Base-by-base conservation (phyloP, 257 asterid genomes). In the Handroanthus guayacan region DNA sequence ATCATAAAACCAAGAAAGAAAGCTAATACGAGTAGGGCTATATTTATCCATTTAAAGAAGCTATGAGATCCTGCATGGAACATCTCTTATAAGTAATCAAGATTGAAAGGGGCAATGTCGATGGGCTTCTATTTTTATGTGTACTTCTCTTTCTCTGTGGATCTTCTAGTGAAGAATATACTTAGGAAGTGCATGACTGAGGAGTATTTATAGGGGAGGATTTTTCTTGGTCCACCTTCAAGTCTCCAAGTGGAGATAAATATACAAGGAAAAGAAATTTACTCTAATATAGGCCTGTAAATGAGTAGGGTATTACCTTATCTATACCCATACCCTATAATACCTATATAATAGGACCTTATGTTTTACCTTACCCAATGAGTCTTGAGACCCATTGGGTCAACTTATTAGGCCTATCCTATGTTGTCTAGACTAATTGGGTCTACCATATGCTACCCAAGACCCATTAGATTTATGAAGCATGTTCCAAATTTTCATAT, bases 1-100 rank as follows among this genome's bases (percentile, higher is more conserved):
- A 82, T 86, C 64, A 87, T 75, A 52, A 79, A 81, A 76, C 88
- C 78, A 69, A 82, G 86, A 44, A 91, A 57, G 69, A 84, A 72
- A 82, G 85, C 71, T 45, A 86, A 37, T 20, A 90, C 74, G 37
- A 89, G 72, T 52, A 90, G 75, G 77, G 82, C 68, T 77, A 80
- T 52, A 39, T 77, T 74, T 80, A 85, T 84, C 56, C 77, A 86
- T 51, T 82, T 85, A 75, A 86, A 75, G 74, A 76, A 67, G 70
- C 65, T 75, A 67, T 63, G 72, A 47, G 73, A 50, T 80, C 52
- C 74, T 67, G 78, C 80, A 54, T 36, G 56, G 75, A 80, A 75
- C 80, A 82, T 86, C 64, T 72, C 56, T 72, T 18, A 43, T 7
- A 50, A 52, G 63, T 45, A 25, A 25, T 0, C 31, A 25, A 25